phyloP scores from a whole-genome alignment of 2,329 filamentous ascomycete species.

The Emmonsiellopsis sp. region DNA sequence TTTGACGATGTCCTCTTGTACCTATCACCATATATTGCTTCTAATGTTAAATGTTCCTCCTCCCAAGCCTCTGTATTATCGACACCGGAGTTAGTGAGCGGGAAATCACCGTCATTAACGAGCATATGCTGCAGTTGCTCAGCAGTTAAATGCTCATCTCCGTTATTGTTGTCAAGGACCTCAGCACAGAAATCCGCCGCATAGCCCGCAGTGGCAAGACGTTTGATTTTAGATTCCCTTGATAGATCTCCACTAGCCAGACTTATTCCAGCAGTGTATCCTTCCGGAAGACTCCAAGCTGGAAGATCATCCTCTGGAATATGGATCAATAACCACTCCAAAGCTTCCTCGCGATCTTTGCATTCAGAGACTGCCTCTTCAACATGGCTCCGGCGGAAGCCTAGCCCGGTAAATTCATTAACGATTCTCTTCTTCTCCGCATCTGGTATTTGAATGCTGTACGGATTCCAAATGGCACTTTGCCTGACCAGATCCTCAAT shows the following conservation, averaged over 20 bases:
- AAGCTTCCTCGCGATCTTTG: slow-evolving; percentile 81
- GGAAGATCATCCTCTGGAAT: slow-evolving; percentile 97
- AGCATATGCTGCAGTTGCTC: slow-evolving; percentile 68
- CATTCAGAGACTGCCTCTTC: slow-evolving; percentile 81
- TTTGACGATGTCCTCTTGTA: slow-evolving; percentile 54
- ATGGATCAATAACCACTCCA: slow-evolving; percentile 95
- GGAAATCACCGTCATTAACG: slow-evolving; percentile 36
- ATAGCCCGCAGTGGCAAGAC: slow-evolving; percentile 75
- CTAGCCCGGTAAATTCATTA: slow-evolving; percentile 66
- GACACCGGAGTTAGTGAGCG: slow-evolving; percentile 11
- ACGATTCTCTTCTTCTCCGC: slow-evolving; percentile 52
- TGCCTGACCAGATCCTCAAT: slow-evolving; percentile 72
- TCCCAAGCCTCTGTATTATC: slow-evolving; percentile 59
- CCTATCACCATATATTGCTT: slow-evolving; percentile 74
- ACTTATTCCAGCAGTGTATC: slow-evolving; percentile 81
- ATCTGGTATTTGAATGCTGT: slow-evolving; percentile 57
- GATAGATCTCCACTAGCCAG: slow-evolving; percentile 75
- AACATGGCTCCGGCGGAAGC: slow-evolving; percentile 81
- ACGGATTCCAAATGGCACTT: slow-evolving; percentile 79
- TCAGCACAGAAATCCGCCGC: slow-evolving; percentile 74
- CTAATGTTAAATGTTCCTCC: slow-evolving; percentile 74
- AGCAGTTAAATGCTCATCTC: slow-evolving; percentile 69
- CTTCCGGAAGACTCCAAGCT: slow-evolving; percentile 81
- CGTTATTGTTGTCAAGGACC: slow-evolving; percentile 58
- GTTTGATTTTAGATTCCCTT: slow-evolving; percentile 71